phyloP scores from a whole-genome alignment of 108 stramenopile species.

The Schizochytrium sp. region DNA sequence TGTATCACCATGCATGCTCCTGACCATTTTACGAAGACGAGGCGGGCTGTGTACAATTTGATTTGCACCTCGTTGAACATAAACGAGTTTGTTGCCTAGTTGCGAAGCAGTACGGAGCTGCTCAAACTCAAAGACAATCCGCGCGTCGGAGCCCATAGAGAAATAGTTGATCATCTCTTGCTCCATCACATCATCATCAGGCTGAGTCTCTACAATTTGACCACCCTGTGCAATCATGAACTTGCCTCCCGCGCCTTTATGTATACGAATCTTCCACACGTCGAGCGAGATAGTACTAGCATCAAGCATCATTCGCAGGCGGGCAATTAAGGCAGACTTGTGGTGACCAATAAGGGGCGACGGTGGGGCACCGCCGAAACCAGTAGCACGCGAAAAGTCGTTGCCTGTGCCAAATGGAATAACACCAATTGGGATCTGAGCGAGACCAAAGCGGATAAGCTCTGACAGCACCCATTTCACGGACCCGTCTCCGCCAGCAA shows the following conservation, averaged over 20 bases:
- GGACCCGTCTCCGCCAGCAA: conserved; percentile 24
- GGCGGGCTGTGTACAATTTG: background rate
- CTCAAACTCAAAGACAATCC: conserved; percentile 56
- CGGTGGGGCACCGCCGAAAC: conserved; percentile 39
- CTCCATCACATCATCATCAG: background rate
- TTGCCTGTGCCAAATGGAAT: conserved; percentile 49
- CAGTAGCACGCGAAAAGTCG: conserved; percentile 35
- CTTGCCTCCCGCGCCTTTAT: background rate
- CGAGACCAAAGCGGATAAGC: background rate
- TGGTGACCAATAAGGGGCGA: conserved; percentile 9
- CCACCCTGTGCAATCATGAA: background rate
- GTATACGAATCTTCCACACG: background rate
- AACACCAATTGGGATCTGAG: conserved; percentile 35
- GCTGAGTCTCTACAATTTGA: background rate
- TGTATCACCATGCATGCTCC: background rate
- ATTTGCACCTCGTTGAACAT: background rate
- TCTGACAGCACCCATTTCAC: conserved; percentile 51
- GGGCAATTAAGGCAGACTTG: background rate
- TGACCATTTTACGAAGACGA: background rate
- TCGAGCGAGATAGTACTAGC: background rate
- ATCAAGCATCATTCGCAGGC: background rate
- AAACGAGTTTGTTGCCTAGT: conserved; percentile 32
- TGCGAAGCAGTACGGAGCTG: conserved; percentile 16
- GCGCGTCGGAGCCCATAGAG: background rate
- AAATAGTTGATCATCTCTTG: conserved; percentile 52